Evolutionary conservation across 169 alveolate genomes (phyloP).

Genomic region (Plasmodium malariae): DNA sequence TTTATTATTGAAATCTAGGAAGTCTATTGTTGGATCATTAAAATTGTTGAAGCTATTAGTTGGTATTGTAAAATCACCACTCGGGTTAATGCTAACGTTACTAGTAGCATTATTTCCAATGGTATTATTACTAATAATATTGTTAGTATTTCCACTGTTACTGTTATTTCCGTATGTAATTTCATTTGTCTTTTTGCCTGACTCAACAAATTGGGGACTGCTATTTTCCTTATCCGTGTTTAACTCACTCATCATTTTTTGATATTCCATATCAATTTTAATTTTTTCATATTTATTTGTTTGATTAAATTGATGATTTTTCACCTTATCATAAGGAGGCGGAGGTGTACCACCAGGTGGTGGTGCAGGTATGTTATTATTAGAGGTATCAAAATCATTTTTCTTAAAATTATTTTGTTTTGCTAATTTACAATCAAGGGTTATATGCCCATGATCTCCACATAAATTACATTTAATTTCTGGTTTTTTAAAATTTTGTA

Average conservation of each 20-base stretch:
- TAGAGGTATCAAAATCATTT: constrained; percentile 9
- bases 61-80: neutral
- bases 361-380: constrained; percentile 25
- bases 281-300: constrained; percentile 21
- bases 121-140: neutral
- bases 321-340: neutral
- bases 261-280: constrained; percentile 55
- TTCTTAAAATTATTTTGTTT: constrained; percentile 39
- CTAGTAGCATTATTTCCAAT: neutral
- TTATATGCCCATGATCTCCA: constrained; percentile 94
- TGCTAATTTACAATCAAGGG: constrained; percentile 92
- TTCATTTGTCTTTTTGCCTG: constrained; percentile 10
- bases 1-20: constrained; percentile 6
- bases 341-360: constrained; percentile 28
- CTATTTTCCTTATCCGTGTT: constrained; percentile 26
- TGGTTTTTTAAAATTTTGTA: constrained; percentile 78
- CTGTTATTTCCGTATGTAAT: neutral
- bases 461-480: constrained; percentile 89
- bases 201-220: neutral
- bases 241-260: constrained; percentile 68
- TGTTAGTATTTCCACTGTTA: neutral
- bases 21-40: neutral
- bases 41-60: neutral
- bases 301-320: neutral
- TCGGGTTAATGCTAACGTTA: neutral